Evolutionary conservation across 306 rosid species (phyloP).

Genomic region (Glycyrrhiza uralensis): DNA sequence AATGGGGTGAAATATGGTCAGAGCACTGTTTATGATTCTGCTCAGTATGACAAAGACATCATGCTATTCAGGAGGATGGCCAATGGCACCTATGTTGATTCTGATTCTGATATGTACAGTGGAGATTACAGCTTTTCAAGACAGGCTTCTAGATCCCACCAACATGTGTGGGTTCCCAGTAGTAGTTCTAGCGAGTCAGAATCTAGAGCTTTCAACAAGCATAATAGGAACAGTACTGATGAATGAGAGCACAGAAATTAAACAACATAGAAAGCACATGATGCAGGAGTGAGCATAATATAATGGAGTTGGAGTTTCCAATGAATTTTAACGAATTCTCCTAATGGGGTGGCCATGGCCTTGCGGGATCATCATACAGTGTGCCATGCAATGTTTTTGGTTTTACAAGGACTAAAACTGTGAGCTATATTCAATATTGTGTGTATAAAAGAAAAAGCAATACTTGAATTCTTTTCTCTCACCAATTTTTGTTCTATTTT

Average conservation of each 20-base stretch:
- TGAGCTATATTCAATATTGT: conserved; percentile 10
- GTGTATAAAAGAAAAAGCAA: conserved; percentile 26
- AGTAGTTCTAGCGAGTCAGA: conserved; percentile 51
- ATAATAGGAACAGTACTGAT: background rate
- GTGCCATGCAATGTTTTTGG: background rate
- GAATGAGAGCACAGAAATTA: conserved; percentile 9
- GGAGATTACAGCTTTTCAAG: conserved; percentile 42
- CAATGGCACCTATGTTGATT: conserved; percentile 41
- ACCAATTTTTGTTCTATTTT: conserved; percentile 21
- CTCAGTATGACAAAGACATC: conserved; percentile 78
- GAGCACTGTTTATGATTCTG: conserved; percentile 72
- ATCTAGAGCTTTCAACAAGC: conserved; percentile 41
- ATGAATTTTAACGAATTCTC: background rate
- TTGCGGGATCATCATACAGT: background rate
- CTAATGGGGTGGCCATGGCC: background rate
- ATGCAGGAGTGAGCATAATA: background rate
- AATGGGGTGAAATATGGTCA: conserved; percentile 88
- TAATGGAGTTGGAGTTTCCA: conserved; percentile 15
- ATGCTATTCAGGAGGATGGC: conserved; percentile 59
- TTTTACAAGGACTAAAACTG: background rate
- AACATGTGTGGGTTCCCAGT: conserved; percentile 30
- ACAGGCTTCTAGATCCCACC: conserved; percentile 40
- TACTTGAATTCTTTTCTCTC: background rate
- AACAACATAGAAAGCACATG: background rate
- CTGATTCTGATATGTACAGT: conserved; percentile 45